Conservation (phyloP, 176 grass and related monocot species). For the Panicum miliaceum region DNA sequence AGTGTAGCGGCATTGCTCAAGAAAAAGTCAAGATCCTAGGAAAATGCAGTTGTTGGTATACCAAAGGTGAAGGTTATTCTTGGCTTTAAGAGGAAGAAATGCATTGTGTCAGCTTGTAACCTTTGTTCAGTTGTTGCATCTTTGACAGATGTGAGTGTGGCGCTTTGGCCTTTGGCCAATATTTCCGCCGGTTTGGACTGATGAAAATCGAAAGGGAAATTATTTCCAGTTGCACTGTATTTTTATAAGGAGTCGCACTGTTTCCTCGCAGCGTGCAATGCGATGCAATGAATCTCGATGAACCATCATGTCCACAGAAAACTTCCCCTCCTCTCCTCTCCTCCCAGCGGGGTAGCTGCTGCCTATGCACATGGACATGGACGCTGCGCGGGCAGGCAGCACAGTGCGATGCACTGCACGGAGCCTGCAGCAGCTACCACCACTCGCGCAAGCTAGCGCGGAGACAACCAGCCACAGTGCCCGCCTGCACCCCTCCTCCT, state of each 20-base stretch:
- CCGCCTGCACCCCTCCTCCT: background rate
- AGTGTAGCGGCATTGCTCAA: background rate
- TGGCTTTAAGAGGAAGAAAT: background rate
- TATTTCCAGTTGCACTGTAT: no score
- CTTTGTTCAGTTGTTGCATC: no score
- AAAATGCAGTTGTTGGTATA: background rate
- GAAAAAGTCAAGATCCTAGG: background rate
- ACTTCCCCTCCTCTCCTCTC: background rate
- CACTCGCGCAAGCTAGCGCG: conserved; percentile 2
- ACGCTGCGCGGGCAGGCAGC: conserved; percentile 5
- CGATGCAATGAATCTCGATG: background rate
- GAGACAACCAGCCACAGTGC: conserved; percentile 10
- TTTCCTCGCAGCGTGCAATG: background rate
- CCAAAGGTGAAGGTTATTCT: background rate
- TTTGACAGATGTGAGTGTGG: no score
- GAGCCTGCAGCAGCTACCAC: background rate
- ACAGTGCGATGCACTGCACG: conserved; percentile 17
- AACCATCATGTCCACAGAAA: conserved; percentile 22
- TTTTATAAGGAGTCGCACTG: background rate
- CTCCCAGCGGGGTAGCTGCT: background rate
- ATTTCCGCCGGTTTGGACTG: no score
- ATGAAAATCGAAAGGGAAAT: no score
- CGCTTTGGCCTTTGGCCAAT: no score
- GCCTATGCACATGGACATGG: background rate
- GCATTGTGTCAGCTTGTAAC: background rate